Percentiles rank a stretch among this genome's conserved stretches.
These are phyloP conservation scores for Amaranthus cruentus DNA, from an alignment of 148 eudicot species.

Conservation along the genomic window DNA sequence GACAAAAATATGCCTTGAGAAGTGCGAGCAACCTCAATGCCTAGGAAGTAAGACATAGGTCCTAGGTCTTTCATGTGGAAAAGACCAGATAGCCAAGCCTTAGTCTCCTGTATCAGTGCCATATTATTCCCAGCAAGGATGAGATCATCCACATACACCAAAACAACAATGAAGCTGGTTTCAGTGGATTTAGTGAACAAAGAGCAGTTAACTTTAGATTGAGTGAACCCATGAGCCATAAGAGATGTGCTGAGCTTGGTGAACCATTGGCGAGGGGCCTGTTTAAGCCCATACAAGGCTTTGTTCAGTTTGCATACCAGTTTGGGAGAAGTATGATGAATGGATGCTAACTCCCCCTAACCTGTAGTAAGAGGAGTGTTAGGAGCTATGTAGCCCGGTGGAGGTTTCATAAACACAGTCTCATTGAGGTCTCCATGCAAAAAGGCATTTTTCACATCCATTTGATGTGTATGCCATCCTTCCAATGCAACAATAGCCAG, in stretches of 20 bases:
- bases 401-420: background rate
- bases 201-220: background rate
- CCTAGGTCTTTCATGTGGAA: background rate
- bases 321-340: too few relatives aligned
- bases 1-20: background rate
- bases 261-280: background rate
- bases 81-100: background rate
- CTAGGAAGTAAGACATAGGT: too few relatives aligned
- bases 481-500: too few relatives aligned
- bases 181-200: too few relatives aligned
- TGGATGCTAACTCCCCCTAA: background rate
- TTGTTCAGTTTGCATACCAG: background rate
- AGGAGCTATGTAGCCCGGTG: background rate
- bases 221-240: background rate
- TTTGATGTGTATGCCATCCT: too few relatives aligned
- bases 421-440: background rate
- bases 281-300: background rate
- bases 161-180: background rate
- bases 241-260: background rate
- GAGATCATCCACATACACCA: constrained; percentile 9
- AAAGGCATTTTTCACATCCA: too few relatives aligned
- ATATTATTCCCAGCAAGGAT: background rate
- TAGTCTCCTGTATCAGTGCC: background rate
- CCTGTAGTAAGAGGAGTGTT: too few relatives aligned
- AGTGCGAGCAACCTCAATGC: too few relatives aligned